Evolutionary conservation across 2,329 filamentous ascomycete species (phyloP).

Genomic region (Penicillium sp.): DNA sequence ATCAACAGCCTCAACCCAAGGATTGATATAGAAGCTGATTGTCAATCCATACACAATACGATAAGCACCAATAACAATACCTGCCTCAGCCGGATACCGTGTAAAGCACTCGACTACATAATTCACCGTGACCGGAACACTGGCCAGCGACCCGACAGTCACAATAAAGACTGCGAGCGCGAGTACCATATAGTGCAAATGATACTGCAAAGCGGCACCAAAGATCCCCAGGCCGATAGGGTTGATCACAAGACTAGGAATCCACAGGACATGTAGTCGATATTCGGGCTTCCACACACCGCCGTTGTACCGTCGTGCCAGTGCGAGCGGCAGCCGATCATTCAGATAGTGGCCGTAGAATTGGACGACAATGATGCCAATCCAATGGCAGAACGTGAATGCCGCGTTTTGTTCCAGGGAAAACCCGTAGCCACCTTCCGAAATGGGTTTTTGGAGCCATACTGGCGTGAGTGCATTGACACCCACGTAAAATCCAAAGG

Average conservation of each 20-base stretch:
- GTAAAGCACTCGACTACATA: slow-evolving; percentile 35
- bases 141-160: slow-evolving; percentile 33
- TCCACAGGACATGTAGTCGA: slow-evolving; percentile 29
- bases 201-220: slow-evolving; percentile 41
- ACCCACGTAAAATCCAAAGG: slow-evolving; percentile 35
- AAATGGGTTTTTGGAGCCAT: slow-evolving; percentile 39
- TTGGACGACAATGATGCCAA: slow-evolving; percentile 37
- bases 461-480: slow-evolving; percentile 35
- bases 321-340: slow-evolving; percentile 38
- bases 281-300: slow-evolving; percentile 36
- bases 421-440: slow-evolving; percentile 44
- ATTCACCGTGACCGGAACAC: slow-evolving; percentile 24
- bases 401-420: slow-evolving; percentile 39
- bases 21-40: slow-evolving; percentile 40
- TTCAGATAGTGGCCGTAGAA: slow-evolving; percentile 38
- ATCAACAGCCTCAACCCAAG: slow-evolving; percentile 36
- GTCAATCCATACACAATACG: slow-evolving; percentile 38
- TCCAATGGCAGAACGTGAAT: slow-evolving; percentile 42
- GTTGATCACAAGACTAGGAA: slow-evolving; percentile 26
- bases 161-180: slow-evolving; percentile 42
- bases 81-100: slow-evolving; percentile 36
- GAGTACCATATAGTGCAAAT: slow-evolving; percentile 40
- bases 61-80: slow-evolving; percentile 25
- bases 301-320: slow-evolving; percentile 25
- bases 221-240: slow-evolving; percentile 34